Conservation (phyloP, 2,329 filamentous ascomycete genomes). For the Arthrinium puccinioides region DNA sequence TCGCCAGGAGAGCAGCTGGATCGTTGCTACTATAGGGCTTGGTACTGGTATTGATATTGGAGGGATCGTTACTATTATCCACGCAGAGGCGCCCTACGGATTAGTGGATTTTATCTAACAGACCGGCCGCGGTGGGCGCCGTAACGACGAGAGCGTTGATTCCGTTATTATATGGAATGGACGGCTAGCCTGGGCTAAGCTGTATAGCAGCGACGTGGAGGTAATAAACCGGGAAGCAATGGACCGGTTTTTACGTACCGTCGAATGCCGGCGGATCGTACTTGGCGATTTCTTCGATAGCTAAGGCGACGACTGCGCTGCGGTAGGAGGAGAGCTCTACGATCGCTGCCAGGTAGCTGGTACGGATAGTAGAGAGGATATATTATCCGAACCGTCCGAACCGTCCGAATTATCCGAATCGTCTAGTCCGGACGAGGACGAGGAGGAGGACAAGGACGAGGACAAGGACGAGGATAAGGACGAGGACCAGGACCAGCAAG, state of each 20-base stretch:
- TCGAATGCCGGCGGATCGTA: background rate
- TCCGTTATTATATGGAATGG: background rate
- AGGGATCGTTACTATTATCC: background rate
- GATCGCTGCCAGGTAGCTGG: background rate
- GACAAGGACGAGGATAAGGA: background rate
- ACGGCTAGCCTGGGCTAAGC: background rate
- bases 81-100: background rate
- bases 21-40: background rate
- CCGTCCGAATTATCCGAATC: too few relatives aligned
- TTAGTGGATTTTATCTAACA: background rate
- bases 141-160: background rate
- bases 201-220: background rate
- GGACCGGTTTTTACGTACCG: background rate
- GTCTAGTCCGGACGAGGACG: too few relatives aligned
- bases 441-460: background rate
- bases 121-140: background rate
- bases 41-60: background rate
- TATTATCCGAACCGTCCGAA: too few relatives aligned
- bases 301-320: background rate
- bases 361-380: background rate
- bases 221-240: slow-evolving; percentile 1
- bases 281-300: background rate
- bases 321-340: background rate
- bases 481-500: background rate
- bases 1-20: background rate